Percentiles rank a stretch among this genome's conserved stretches.
Conservation (phyloP, 129 eudicot species). For the Artemisia tridentata region DNA sequence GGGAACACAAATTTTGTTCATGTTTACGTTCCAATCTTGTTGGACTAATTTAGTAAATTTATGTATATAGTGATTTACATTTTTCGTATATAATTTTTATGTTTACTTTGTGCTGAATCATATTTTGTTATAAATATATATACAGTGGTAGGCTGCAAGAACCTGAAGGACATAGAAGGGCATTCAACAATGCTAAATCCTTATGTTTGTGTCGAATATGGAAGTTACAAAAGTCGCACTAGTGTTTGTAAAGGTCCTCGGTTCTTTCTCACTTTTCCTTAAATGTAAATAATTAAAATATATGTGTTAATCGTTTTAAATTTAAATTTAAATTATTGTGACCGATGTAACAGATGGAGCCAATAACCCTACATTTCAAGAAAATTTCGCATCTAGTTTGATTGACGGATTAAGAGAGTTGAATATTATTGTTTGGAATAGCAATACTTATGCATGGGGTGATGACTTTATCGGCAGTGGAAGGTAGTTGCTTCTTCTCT, state of each 20-base stretch:
- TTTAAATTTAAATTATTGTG: background rate
- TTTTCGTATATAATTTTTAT: too few relatives aligned
- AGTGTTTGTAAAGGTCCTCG: slow-evolving; percentile 70
- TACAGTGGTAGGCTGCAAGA: slow-evolving; percentile 67
- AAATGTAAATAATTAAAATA: background rate
- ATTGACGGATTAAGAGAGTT: slow-evolving; percentile 83
- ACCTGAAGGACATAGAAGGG: slow-evolving; percentile 90
- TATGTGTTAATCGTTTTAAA: background rate
- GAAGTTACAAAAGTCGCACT: slow-evolving; percentile 43
- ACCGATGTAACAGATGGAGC: slow-evolving; percentile 59
- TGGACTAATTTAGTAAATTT: too few relatives aligned
- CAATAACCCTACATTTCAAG: slow-evolving; percentile 83
- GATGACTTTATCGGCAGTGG: slow-evolving; percentile 87
- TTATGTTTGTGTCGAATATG: slow-evolving; percentile 81
- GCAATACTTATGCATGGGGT: slow-evolving; percentile 57
- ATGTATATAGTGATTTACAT: too few relatives aligned
- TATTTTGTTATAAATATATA: background rate
- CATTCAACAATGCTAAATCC: slow-evolving; percentile 94
- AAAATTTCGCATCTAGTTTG: slow-evolving; percentile 65
- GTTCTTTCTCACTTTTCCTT: background rate
- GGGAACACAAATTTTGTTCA: too few relatives aligned
- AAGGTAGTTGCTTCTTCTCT: slow-evolving; percentile 48
- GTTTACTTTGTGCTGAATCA: too few relatives aligned
- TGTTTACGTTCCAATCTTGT: too few relatives aligned
- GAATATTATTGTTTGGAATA: slow-evolving; percentile 69